Evolutionary conservation across 140 eudicot genomes (phyloP), one percentile per base, ranked within the genome.

Genomic region (Cichorium intybus): DNA sequence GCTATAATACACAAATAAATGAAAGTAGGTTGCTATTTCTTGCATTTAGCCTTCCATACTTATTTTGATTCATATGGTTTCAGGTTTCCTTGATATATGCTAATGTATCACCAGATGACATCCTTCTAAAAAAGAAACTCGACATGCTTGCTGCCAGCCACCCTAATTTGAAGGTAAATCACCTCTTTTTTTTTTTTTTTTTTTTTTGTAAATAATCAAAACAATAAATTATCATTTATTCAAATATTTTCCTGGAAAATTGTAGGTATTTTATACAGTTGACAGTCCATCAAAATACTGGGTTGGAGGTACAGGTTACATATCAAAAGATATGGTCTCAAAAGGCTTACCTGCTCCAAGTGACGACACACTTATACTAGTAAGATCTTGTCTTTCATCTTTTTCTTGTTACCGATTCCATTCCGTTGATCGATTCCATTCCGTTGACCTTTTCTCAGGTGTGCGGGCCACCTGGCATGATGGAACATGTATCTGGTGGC

Each of bases 401-500:
- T 24, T 48, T 1, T 53, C 10, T 6, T 51, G 22, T 10, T 22
- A 37, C 14, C 14, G 46, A 37, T 37, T 37, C 46, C n/a, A 37
- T 37, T 37, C 46, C 46, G 3, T 37, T 37, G 46, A 37, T 18
- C 15, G 49, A 43, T 43, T 43, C 49, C 49, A 31, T 43, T 43
- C 49, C 49, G 18, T 31, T 5, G 9, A 1, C 0, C 60, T 53
- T 66, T 62, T 46, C 26, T 50, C 67, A 88, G 99, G 95, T 88
- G 60, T 93, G 99, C 52, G 99, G 99, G 6, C 99, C 99, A 33
- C 95, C 95, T 73, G 97, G 99, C 53, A 83, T 88, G 97, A 89
- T 93, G 94, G 65, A 80, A 28, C 97, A 88, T 45, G 62, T 93
- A 62, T 88, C 97, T 12, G 99, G 97, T 22, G 95, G 81, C 37